Evolutionary conservation across 345 rosid species (phyloP).

Genomic region (Aquilaria yunnanensis): DNA sequence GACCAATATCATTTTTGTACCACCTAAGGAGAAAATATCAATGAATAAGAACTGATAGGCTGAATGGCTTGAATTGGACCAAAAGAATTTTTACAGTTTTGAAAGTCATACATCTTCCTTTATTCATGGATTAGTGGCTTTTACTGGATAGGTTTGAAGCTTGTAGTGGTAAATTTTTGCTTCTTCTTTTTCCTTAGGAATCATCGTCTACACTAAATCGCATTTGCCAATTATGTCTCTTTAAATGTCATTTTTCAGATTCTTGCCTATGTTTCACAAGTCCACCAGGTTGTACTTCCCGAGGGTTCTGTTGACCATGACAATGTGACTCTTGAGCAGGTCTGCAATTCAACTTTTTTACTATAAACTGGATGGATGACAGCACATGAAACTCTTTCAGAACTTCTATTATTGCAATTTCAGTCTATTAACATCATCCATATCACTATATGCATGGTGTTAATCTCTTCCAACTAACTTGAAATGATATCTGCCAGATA

Average conservation of each 20-base stretch:
- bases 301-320: conserved; percentile 65
- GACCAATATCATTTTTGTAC: not conserved
- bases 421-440: not conserved
- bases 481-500: conserved; percentile 39
- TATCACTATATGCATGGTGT: not conserved
- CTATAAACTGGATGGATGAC: not conserved
- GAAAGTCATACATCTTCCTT: not conserved
- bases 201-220: not conserved
- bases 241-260: conserved; percentile 36
- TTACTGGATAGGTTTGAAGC: too few relatives aligned
- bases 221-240: not conserved
- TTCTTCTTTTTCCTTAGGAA: not conserved
- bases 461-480: conserved; percentile 10
- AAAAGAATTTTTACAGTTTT: too few relatives aligned
- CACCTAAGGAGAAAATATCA: not conserved
- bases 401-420: not conserved
- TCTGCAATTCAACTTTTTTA: conserved; percentile 13
- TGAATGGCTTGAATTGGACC: too few relatives aligned
- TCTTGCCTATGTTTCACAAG: conserved; percentile 95
- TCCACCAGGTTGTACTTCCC: conserved; percentile 75
- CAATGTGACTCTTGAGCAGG: conserved; percentile 74
- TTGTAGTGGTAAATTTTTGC: not conserved
- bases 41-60: too few relatives aligned
- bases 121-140: not conserved
- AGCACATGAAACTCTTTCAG: too few relatives aligned